phyloP scores from a whole-genome alignment of 805 yeast genomes.

The Metschnikowia aberdeeniae region DNA sequence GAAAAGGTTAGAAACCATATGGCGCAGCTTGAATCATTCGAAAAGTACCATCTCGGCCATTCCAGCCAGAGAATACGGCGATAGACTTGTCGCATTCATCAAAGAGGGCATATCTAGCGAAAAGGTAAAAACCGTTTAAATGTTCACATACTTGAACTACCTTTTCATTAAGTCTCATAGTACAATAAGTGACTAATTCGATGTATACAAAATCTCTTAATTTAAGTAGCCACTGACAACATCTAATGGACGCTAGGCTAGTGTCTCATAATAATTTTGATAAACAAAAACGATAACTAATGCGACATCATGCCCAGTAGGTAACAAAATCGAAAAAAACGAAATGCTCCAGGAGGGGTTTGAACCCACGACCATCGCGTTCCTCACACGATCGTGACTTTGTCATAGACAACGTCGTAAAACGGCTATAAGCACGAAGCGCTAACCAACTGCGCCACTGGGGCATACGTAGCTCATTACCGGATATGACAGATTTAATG shows the following conservation, averaged over 20 bases:
- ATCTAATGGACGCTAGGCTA: no score
- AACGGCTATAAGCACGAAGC: conserved; percentile 50
- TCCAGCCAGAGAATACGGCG: conserved; percentile 88
- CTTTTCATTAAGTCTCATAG: not conserved
- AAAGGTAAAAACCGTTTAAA: conserved; percentile 9
- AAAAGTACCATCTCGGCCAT: conserved; percentile 76
- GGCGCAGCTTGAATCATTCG: conserved; percentile 69
- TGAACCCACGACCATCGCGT: conserved; percentile 56
- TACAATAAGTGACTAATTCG: not conserved
- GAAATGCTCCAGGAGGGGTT: conserved; percentile 51
- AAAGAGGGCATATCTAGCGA: conserved; percentile 23
- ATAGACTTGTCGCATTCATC: conserved; percentile 75
- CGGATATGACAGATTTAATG: no score
- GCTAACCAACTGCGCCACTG: conserved; percentile 52
- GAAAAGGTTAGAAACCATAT: conserved; percentile 80
- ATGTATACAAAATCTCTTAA: no score
- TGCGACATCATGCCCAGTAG: not conserved
- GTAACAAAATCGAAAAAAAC: conserved; percentile 21
- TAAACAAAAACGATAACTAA: no score
- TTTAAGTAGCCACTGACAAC: no score
- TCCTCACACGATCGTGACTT: conserved; percentile 52
- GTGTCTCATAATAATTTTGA: no score
- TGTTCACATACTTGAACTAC: not conserved
- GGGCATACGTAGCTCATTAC: conserved; percentile 25
- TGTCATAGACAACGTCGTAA: conserved; percentile 41